A percentile compares a stretch with the other conserved stretches of the same genome.
Conservation (phyloP, 352 stramenopile genomes). For the Pythium monospermum region DNA sequence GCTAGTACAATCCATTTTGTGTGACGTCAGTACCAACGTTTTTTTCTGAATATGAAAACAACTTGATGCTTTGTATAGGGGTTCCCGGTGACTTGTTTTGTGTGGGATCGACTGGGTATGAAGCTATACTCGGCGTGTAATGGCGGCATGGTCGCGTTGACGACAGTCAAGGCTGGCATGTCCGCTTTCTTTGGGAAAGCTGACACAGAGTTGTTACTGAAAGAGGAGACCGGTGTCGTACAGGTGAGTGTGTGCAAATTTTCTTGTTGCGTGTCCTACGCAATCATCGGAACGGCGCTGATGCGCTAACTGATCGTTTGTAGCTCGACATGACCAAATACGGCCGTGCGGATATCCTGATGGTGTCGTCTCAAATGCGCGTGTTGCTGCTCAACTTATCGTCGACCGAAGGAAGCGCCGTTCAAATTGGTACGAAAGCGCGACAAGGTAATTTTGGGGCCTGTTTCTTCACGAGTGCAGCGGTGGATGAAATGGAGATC, state of each 20-base stretch:
- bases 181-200: constrained; percentile 79
- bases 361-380: constrained; percentile 80
- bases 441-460: constrained; percentile 77
- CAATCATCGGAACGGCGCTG: no score
- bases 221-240: constrained; percentile 83
- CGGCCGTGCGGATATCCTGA: constrained; percentile 50
- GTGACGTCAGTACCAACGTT: no score
- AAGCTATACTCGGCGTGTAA: constrained; percentile 83
- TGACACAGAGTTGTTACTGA: constrained; percentile 79
- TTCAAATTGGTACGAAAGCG: constrained; percentile 81
- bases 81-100: constrained; percentile 74
- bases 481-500: constrained; percentile 29
- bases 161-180: constrained; percentile 69
- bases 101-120: constrained; percentile 67
- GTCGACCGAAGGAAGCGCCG: constrained; percentile 56
- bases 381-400: constrained; percentile 77
- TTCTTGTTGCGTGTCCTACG: background rate
- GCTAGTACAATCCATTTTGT: no score
- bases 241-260: constrained; percentile 35
- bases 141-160: constrained; percentile 71
- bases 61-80: constrained; percentile 28
- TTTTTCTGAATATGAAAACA: no score
- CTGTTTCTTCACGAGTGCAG: constrained; percentile 66
- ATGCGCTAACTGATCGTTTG: no score
- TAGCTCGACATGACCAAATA: constrained; percentile 66